These are phyloP conservation scores for Beta vulgaris DNA, from an alignment of 148 eudicot species.

Conservation along the genomic window DNA sequence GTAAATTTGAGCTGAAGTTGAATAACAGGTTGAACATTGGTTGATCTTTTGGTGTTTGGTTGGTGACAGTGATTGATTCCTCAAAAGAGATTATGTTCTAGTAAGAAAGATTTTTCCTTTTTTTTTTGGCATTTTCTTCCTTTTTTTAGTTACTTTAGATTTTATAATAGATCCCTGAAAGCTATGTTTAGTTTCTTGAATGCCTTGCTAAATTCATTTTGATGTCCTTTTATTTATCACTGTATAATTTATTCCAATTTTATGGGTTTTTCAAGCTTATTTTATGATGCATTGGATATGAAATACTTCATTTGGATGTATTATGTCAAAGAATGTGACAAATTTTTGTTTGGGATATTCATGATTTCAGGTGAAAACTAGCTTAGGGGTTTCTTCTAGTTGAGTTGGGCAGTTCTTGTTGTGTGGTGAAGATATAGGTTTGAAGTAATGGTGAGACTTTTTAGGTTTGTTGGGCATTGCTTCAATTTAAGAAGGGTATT, in stretches of 20 bases:
- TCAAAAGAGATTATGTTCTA: conserved; percentile 27
- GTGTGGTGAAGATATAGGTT: no score
- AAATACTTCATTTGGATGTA: not conserved
- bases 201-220: not conserved
- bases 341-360: conserved; percentile 1
- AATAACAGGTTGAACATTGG: conserved; percentile 7
- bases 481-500: conserved; percentile 90
- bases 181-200: conserved; percentile 19
- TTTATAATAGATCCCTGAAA: conserved; percentile 35
- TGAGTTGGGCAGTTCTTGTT: no score
- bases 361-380: conserved; percentile 31
- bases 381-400: conserved; percentile 15
- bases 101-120: conserved; percentile 32
- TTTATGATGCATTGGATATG: conserved; percentile 8
- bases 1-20: no score
- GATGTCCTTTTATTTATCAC: conserved; percentile 1
- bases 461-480: conserved; percentile 55
- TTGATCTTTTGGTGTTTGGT: conserved; percentile 12
- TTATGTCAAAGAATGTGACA: conserved; percentile 16
- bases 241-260: no score
- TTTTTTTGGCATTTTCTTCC: not conserved
- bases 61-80: conserved; percentile 19
- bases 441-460: conserved; percentile 44
- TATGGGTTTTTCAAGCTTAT: conserved; percentile 11
- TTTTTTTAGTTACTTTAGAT: conserved; percentile 10